phyloP scores from a whole-genome alignment of 2,329 filamentous ascomycete species.

The Cytospora leucostoma region DNA sequence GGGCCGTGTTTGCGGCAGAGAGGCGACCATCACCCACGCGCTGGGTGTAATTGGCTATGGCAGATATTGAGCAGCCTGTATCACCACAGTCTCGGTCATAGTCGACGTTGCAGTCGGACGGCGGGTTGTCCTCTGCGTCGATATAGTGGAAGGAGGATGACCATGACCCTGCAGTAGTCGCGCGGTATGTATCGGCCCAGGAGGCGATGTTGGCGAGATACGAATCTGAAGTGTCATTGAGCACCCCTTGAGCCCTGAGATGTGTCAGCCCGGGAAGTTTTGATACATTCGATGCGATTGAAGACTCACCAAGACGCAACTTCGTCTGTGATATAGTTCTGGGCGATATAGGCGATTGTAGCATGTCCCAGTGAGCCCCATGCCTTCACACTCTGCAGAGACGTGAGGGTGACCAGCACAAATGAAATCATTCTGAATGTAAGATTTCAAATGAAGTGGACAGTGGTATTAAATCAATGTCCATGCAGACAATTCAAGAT shows the following conservation, averaged over 20 bases:
- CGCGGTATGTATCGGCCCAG: constrained; percentile 52
- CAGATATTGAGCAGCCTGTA: constrained; percentile 47
- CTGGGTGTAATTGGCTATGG: constrained; percentile 42
- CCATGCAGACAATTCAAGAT: constrained; percentile 6
- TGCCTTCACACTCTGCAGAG: constrained; percentile 22
- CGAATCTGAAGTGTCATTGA: constrained; percentile 35
- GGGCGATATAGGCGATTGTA: constrained; percentile 43
- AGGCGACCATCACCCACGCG: constrained; percentile 29
- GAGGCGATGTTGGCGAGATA: constrained; percentile 46
- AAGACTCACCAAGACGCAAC: constrained; percentile 33
- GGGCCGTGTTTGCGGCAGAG: constrained; percentile 29
- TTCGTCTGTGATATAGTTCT: constrained; percentile 39
- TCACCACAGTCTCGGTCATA: constrained; percentile 47
- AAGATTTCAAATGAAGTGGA: background rate
- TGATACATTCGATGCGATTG: background rate
- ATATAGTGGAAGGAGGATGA: constrained; percentile 53
- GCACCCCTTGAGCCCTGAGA: constrained; percentile 36
- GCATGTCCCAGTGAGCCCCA: constrained; percentile 39
- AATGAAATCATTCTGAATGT: constrained; percentile 8
- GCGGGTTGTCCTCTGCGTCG: constrained; percentile 55
- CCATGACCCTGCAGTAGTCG: constrained; percentile 48
- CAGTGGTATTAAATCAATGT: background rate
- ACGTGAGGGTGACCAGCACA: constrained; percentile 21
- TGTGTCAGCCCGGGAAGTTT: background rate
- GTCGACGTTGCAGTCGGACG: constrained; percentile 46